Evolutionary conservation across 495 filamentous ascomycete species (phyloP).

Genomic region (Aspergillus mulundensis): DNA sequence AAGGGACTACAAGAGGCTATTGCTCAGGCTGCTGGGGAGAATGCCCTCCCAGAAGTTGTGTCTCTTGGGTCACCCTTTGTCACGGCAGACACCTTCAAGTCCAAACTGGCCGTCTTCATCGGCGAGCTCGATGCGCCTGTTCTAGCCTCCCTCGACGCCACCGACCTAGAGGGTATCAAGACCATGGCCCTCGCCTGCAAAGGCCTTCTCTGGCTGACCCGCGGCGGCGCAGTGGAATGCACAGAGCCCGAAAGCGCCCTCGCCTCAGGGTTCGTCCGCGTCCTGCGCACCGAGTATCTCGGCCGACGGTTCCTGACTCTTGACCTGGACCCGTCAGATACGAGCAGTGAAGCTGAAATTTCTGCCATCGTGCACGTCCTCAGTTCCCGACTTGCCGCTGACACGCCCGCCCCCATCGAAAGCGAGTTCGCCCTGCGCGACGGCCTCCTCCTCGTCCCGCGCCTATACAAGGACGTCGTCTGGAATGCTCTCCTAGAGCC

Average conservation of each 20-base stretch:
- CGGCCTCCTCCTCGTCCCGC: neutral
- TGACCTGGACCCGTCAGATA: neutral
- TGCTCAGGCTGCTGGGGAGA: too few relatives aligned
- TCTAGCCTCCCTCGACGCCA: too few relatives aligned
- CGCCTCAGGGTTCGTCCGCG: neutral
- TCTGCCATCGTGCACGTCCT: neutral
- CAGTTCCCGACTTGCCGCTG: too few relatives aligned
- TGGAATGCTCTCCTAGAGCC: neutral
- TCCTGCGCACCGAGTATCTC: neutral
- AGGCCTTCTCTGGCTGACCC: neutral
- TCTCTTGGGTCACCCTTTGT: too few relatives aligned
- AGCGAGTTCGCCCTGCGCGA: neutral
- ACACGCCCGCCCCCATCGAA: neutral
- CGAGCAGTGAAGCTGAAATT: neutral
- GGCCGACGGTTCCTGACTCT: neutral
- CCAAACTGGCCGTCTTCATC: too few relatives aligned
- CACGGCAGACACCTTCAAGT: too few relatives aligned
- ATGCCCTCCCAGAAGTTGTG: too few relatives aligned
- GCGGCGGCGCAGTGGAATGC: neutral
- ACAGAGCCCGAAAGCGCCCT: neutral
- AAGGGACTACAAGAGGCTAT: too few relatives aligned
- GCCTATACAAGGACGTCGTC: neutral
- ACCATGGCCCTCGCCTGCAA: too few relatives aligned
- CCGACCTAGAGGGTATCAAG: too few relatives aligned
- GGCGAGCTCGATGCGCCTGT: too few relatives aligned